These are phyloP conservation scores for Durio zibethinus DNA, from an alignment of 345 rosid genomes.

Conservation along the genomic window DNA sequence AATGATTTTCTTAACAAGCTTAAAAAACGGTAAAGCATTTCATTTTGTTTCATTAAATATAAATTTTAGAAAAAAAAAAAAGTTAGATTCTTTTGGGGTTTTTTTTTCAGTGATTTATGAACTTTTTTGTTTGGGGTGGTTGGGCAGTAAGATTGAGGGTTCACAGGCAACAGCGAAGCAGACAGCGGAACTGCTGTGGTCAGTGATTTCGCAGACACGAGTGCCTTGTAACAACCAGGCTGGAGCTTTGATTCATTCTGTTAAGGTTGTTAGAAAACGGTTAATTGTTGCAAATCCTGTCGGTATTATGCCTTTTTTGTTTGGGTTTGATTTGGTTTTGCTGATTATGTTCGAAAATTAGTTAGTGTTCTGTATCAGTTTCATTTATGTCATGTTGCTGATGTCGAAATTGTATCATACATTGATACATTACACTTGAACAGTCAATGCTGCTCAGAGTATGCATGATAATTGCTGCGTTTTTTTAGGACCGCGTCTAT, in stretches of 20 bases:
- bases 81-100: background rate
- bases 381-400: background rate
- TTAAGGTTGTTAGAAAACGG: conserved; percentile 72
- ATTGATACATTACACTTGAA: background rate
- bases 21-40: conserved; percentile 55
- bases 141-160: conserved; percentile 85
- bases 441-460: background rate
- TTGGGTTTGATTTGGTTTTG: background rate
- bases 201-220: conserved; percentile 86
- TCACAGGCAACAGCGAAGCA: conserved; percentile 88
- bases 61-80: background rate
- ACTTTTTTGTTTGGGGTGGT: background rate
- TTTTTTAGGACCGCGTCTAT: background rate
- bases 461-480: too few species aligned
- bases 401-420: background rate
- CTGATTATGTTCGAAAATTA: background rate
- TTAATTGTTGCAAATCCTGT: conserved; percentile 89
- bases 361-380: background rate
- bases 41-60: background rate
- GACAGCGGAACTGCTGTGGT: conserved; percentile 78
- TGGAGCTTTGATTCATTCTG: conserved; percentile 76
- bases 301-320: conserved; percentile 37
- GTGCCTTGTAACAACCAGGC: conserved; percentile 83
- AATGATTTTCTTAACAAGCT: conserved; percentile 79
- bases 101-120: background rate